phyloP scores from a whole-genome alignment of 2,329 filamentous ascomycete species.

The Colletotrichum phormii region DNA sequence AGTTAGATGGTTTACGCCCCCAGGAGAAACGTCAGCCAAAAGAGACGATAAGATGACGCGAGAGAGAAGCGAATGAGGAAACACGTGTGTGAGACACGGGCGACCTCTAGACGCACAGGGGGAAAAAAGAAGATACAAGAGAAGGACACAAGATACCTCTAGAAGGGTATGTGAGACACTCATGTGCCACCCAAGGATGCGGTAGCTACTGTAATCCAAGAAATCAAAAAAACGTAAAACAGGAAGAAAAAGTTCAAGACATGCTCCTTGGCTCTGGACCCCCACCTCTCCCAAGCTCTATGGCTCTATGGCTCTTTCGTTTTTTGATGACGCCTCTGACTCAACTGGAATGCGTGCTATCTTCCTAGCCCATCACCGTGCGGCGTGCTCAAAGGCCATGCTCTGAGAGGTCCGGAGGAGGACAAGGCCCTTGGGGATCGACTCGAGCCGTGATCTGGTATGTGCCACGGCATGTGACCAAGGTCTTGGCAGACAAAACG shows the following conservation, averaged over 20 bases:
- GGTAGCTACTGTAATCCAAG: slow-evolving; percentile 13
- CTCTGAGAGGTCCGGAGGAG: not conserved
- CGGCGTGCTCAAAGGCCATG: not conserved
- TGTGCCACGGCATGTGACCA: slow-evolving; percentile 16
- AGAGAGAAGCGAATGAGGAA: not conserved
- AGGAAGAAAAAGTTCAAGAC: slow-evolving; percentile 20
- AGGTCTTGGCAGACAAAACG: slow-evolving; percentile 1
- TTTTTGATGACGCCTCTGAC: not conserved
- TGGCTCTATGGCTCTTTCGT: not conserved
- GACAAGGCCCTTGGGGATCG: not conserved
- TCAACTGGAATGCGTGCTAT: slow-evolving; percentile 9
- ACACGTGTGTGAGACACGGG: slow-evolving; percentile 5
- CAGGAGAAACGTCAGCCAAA: not conserved
- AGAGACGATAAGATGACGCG: not conserved
- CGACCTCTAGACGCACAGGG: not conserved
- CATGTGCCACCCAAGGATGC: slow-evolving; percentile 19
- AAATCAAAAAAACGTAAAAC: slow-evolving; percentile 17
- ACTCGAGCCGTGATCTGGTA: not conserved
- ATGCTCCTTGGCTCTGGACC: not conserved
- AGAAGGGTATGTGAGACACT: slow-evolving; percentile 30
- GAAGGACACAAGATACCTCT: slow-evolving; percentile 30
- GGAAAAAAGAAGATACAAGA: not conserved
- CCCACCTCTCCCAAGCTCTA: not conserved
- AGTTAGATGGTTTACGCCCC: not conserved
- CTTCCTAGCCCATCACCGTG: not conserved